These are phyloP conservation scores for Penicillium riverlandense DNA, from an alignment of 495 filamentous ascomycete genomes.

Conservation along the genomic window DNA sequence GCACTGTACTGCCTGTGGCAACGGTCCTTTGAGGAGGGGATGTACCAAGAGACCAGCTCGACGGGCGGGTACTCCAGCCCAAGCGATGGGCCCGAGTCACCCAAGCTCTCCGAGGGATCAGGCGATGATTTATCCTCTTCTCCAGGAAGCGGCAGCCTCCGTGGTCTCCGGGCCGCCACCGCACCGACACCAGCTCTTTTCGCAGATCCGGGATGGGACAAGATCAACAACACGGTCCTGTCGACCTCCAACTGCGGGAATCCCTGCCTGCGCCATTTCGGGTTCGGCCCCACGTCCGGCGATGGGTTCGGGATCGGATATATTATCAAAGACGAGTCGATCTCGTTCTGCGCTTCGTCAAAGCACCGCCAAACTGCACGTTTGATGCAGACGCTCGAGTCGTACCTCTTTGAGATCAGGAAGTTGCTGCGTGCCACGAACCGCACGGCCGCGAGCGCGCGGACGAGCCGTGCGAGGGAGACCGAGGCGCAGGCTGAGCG, in stretches of 20 bases:
- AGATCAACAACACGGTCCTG: slow-evolving; percentile 87
- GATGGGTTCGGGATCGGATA: slow-evolving; percentile 98
- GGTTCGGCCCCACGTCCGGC: slow-evolving; percentile 88
- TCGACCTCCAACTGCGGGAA: slow-evolving; percentile 99
- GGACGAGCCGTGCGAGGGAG: slow-evolving; percentile 59
- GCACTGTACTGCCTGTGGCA: slow-evolving; percentile 96
- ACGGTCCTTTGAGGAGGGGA: slow-evolving; percentile 67
- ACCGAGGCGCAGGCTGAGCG: slow-evolving; percentile 49
- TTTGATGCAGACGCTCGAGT: slow-evolving; percentile 82
- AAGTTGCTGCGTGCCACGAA: slow-evolving; percentile 67
- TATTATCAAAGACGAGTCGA: slow-evolving; percentile 94
- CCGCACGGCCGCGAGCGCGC: slow-evolving; percentile 44
- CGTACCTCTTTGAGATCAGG: slow-evolving; percentile 83
- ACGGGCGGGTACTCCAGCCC: slow-evolving; percentile 46
- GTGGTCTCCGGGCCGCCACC: slow-evolving; percentile 19
- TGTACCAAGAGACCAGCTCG: slow-evolving; percentile 53
- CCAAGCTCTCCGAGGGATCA: slow-evolving; percentile 40
- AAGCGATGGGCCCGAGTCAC: slow-evolving; percentile 46
- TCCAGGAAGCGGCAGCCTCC: slow-evolving; percentile 15
- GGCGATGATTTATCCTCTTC: slow-evolving; percentile 34
- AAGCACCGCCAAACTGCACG: slow-evolving; percentile 91
- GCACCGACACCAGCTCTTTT: slow-evolving; percentile 70
- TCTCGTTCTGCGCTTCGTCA: slow-evolving; percentile 84
- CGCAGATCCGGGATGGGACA: slow-evolving; percentile 86
- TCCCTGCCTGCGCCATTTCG: slow-evolving; percentile 91